A percentile compares a stretch with the other conserved stretches of the same genome.
phyloP scores from a whole-genome alignment of 1,139 yeast genomes.

The Ogataea hybrid region DNA sequence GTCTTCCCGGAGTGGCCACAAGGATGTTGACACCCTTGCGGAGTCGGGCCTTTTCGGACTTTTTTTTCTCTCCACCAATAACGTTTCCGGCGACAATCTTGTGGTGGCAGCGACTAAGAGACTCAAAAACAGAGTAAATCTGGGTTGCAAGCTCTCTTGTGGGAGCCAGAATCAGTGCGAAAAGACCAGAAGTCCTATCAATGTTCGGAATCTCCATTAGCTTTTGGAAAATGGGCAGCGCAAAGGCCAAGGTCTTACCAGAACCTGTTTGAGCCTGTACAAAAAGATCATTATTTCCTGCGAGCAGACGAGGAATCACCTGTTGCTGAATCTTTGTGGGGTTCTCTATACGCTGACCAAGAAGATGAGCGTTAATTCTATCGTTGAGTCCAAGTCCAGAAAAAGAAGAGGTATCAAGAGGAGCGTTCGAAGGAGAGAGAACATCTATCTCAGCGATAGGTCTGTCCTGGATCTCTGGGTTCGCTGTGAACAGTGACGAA shows the following conservation, averaged over 20 bases:
- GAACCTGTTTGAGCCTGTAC: conserved; percentile 96
- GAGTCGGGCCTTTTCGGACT: conserved; percentile 85
- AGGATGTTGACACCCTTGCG: conserved; percentile 87
- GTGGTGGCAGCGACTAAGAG: conserved; percentile 69
- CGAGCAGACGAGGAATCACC: conserved; percentile 69
- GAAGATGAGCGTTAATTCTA: conserved; percentile 52
- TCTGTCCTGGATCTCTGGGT: conserved; percentile 42
- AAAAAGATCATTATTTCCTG: conserved; percentile 62
- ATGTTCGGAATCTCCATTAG: conserved; percentile 56
- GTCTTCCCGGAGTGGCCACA: conserved; percentile 90
- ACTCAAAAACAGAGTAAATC: conserved; percentile 77
- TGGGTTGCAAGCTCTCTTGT: conserved; percentile 95
- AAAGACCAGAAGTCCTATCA: conserved; percentile 76
- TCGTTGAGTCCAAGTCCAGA: conserved; percentile 67
- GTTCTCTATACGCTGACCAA: conserved; percentile 51
- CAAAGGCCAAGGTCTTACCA: conserved; percentile 86
- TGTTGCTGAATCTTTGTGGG: conserved; percentile 89
- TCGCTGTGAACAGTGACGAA: conserved; percentile 84
- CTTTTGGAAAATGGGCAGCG: conserved; percentile 73
- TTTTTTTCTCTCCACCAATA: conserved; percentile 93
- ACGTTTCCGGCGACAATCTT: conserved; percentile 89
- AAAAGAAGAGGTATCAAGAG: conserved; percentile 70
- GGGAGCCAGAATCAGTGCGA: conserved; percentile 85
- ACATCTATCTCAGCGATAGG: conserved; percentile 31
- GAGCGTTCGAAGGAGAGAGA: conserved; percentile 79